These are phyloP conservation scores for Colletotrichum siamense DNA, from an alignment of 2,329 filamentous ascomycete species.

Conservation along the genomic window DNA sequence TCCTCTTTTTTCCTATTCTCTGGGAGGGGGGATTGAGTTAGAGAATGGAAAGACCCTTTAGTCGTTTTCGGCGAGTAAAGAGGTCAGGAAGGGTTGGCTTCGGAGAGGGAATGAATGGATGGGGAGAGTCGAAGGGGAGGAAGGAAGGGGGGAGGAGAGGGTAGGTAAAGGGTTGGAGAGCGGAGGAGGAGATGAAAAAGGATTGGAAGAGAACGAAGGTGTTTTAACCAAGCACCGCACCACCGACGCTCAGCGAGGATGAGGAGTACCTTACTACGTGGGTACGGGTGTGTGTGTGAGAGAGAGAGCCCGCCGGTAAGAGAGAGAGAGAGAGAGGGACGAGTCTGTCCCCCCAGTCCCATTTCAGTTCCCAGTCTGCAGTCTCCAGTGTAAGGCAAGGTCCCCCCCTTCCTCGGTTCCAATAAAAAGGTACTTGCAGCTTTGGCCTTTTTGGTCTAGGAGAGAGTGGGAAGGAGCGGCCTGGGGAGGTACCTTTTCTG, in stretches of 20 bases:
- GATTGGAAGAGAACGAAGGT: constrained; percentile 56
- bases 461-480: not conserved
- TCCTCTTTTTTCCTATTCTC: constrained; percentile 26
- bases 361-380: not conserved
- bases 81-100: constrained; percentile 53
- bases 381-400: not conserved
- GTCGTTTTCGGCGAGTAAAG: constrained; percentile 29
- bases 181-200: constrained; percentile 59
- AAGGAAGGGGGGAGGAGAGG: constrained; percentile 40
- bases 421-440: not conserved
- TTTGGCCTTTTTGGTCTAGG: constrained; percentile 13
- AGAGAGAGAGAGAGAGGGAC: not conserved
- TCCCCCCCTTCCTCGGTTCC: not conserved
- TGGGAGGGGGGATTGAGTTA: not conserved
- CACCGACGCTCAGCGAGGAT: not conserved
- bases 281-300: not conserved
- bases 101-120: constrained; percentile 62
- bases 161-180: constrained; percentile 56
- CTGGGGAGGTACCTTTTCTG: not conserved
- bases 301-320: not conserved
- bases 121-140: constrained; percentile 41
- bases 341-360: not conserved
- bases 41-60: constrained; percentile 25
- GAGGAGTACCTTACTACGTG: not conserved
- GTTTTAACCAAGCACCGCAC: constrained; percentile 39